A percentile compares a stretch with the other conserved stretches of the same genome.
Evolutionary conservation across 2,329 filamentous ascomycete genomes (phyloP).

Genomic region (Pyrenophora graminea): DNA sequence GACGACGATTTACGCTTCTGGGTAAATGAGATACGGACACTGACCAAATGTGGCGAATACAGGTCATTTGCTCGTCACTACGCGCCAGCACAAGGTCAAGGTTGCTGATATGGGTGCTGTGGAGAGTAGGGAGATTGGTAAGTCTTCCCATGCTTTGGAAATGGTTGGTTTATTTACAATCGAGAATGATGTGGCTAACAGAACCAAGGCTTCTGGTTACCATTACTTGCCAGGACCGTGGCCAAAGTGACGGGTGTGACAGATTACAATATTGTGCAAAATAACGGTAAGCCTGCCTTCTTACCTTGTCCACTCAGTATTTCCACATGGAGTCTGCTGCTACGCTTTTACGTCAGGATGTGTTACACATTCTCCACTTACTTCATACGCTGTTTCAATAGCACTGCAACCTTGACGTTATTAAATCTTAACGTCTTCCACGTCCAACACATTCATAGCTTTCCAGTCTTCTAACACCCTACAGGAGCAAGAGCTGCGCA

Average conservation of each 20-base stretch:
- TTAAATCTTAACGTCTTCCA: not conserved
- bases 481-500: constrained; percentile 80
- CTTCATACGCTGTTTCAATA: too few species aligned
- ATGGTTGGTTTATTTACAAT: not conserved
- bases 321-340: too few species aligned
- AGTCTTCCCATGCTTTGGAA: constrained; percentile 31
- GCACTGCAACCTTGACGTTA: too few species aligned
- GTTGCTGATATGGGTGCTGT: constrained; percentile 68
- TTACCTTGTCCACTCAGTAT: not conserved
- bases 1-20: not conserved
- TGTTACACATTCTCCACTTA: too few species aligned
- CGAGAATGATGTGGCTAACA: constrained; percentile 8
- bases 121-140: constrained; percentile 70
- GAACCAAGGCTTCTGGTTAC: constrained; percentile 58
- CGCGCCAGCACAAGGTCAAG: constrained; percentile 76
- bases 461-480: not conserved
- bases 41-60: not conserved
- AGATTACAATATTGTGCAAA: constrained; percentile 97
- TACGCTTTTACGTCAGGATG: too few species aligned
- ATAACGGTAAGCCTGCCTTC: constrained; percentile 65
- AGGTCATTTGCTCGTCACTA: constrained; percentile 77
- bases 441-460: not conserved
- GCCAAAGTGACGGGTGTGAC: constrained; percentile 69
- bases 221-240: constrained; percentile 73
- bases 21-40: not conserved